phyloP scores from a whole-genome alignment of 805 yeast species.

The Saccharomycopsis babjevae region DNA sequence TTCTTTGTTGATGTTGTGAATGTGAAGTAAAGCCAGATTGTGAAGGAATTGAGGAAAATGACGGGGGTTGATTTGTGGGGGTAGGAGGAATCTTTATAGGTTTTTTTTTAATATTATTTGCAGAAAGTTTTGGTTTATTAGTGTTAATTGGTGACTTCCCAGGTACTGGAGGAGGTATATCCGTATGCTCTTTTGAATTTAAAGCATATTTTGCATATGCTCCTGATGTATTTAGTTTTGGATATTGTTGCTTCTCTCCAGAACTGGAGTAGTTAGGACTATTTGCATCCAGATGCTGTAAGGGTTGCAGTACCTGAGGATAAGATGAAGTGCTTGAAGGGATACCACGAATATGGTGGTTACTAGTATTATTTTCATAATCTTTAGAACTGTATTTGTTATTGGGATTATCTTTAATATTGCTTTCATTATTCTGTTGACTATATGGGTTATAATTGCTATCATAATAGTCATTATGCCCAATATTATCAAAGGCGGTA shows the following conservation, averaged over 20 bases:
- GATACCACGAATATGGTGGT: not conserved
- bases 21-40: conserved; percentile 8
- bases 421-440: not conserved
- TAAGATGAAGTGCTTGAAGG: not conserved
- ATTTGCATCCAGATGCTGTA: not conserved
- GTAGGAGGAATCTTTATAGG: not conserved
- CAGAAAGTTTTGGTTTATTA: not conserved
- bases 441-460: not conserved
- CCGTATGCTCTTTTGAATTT: not conserved
- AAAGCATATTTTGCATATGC: not conserved
- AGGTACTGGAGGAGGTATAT: conserved; percentile 14
- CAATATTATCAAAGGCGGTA: not conserved
- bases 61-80: not conserved
- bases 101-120: not conserved
- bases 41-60: conserved; percentile 20
- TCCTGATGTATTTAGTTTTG: not conserved
- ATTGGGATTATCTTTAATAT: not conserved
- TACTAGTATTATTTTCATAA: not conserved
- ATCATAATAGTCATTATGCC: not conserved
- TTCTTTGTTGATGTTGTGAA: not conserved
- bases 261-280: not conserved
- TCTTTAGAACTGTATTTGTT: not conserved
- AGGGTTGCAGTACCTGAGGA: not conserved
- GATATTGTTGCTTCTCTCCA: conserved; percentile 5
- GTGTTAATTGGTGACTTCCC: not conserved